These are phyloP conservation scores for Gossypium herbaceum DNA, from an alignment of 345 rosid species.

Conservation along the genomic window DNA sequence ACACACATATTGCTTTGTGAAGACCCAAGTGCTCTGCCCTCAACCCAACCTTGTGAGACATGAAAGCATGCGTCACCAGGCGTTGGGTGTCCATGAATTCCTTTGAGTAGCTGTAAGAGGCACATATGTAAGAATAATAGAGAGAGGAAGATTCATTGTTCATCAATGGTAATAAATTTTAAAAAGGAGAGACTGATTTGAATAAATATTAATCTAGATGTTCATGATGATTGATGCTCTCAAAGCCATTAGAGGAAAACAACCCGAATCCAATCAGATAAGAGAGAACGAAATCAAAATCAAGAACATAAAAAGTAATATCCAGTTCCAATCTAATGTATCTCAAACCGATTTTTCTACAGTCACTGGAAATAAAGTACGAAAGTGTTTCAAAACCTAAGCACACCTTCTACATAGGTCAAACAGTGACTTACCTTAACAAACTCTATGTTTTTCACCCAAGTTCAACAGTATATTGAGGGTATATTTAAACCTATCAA, in stretches of 20 bases:
- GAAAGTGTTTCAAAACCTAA: background rate
- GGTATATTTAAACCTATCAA: background rate
- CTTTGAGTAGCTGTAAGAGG: constrained; percentile 37
- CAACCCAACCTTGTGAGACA: constrained; percentile 25
- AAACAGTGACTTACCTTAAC: background rate
- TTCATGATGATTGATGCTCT: background rate
- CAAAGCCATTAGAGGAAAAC: background rate
- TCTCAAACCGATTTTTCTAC: background rate
- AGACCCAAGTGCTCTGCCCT: constrained; percentile 56
- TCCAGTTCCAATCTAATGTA: background rate
- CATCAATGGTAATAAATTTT: background rate
- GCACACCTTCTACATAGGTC: background rate
- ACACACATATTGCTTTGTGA: constrained; percentile 49
- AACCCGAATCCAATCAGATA: background rate
- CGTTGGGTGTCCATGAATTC: constrained; percentile 34
- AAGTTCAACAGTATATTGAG: background rate
- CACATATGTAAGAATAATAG: background rate
- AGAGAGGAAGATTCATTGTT: constrained; percentile 7
- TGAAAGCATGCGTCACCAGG: constrained; percentile 44
- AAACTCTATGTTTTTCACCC: background rate
- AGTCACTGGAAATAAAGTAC: background rate
- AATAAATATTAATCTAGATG: background rate
- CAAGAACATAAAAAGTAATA: background rate
- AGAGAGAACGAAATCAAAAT: background rate
- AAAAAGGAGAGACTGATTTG: background rate